A percentile compares a stretch with the other conserved stretches of the same genome.
Evolutionary conservation across 768 basidiomycete genomes (phyloP).

Genomic region (Udeniomyces megalosporus): DNA sequence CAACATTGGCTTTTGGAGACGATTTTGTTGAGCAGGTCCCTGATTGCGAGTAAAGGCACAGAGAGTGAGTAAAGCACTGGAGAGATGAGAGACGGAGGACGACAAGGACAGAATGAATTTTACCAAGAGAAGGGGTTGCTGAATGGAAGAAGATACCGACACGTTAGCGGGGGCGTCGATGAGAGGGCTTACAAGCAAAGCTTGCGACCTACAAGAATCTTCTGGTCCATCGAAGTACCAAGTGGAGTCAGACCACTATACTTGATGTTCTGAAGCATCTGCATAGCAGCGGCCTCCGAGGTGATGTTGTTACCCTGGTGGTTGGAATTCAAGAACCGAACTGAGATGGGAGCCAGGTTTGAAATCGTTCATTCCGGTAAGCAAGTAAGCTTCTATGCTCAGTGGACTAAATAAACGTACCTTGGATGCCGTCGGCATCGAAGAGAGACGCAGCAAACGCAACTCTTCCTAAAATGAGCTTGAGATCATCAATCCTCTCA

Average conservation of each 20-base stretch:
- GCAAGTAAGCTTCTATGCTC: too few relatives aligned
- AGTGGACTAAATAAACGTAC: too few relatives aligned
- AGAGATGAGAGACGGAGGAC: neutral
- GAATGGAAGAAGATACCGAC: neutral
- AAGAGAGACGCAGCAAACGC: constrained; percentile 30
- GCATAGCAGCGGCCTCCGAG: constrained; percentile 3
- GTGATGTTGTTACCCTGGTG: constrained; percentile 29
- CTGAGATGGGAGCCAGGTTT: neutral
- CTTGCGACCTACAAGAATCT: too few relatives aligned
- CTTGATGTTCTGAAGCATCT: constrained; percentile 29
- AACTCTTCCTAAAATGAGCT: constrained; percentile 29
- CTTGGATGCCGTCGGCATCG: constrained; percentile 33
- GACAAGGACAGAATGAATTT: too few relatives aligned
- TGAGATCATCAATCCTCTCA: constrained; percentile 34
- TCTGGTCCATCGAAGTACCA: neutral
- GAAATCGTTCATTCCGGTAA: too few relatives aligned
- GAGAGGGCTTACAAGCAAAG: too few relatives aligned
- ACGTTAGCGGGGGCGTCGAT: too few relatives aligned
- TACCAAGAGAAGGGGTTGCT: neutral
- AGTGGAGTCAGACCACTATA: constrained; percentile 21
- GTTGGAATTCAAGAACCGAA: constrained; percentile 32
- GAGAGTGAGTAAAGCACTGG: neutral
- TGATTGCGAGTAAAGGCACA: constrained; percentile 27
- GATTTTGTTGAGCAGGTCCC: constrained; percentile 27
- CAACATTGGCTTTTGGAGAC: constrained; percentile 32